Base-by-base conservation (phyloP, 2,329 filamentous ascomycete genomes). In the Plenodomus biglobosus region DNA sequence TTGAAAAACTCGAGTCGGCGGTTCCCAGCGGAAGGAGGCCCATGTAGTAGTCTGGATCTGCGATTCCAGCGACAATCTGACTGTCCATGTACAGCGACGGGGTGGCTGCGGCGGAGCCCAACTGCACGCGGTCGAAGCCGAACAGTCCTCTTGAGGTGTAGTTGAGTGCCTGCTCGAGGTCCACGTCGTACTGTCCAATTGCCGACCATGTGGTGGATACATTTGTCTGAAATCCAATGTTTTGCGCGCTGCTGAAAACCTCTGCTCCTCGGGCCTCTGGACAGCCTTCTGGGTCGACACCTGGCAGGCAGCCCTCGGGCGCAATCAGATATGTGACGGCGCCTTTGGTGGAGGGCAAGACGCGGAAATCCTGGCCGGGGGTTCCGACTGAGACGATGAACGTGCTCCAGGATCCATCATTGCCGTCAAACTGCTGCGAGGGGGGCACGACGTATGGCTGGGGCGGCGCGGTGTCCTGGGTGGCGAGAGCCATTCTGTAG, bases 341-440 rank as follows among this genome's bases (percentile, higher is more conserved):
- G 50, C 68, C 50, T 48, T 69, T 58, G n/a, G 68, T 69, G 10
- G 70, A 69, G 5, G 69, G 61, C 21, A 70, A 52, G 7, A 72
- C 62, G n/a, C 66, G 62, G 22, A 72, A 69, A 32, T 72, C 66
- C 46, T 75, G 72, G 20, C 64, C 65, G 20, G 72, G 72, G 27
- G 63, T 70, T 3, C 73, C 73, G 1, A 75, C 68, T 38, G 61
- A 66, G 32, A 75, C 60, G n/a, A 64, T 59, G 55, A 76, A 76
- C 2, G 71, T 72, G 38, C 70, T 73, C 73, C 73, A 76, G 38
- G 48, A 56, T 1, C 73, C 73, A 59, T 75, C 72, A 44, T 72
- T 67, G 40, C 73, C 73, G 32, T 75, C 70, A 52, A 72, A 73
- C 21, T 64, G 46, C 40, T 65, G 52, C 19, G 68, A 66, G 5